A percentile compares a stretch with the other conserved stretches of the same genome.
Evolutionary conservation across 78 protist species (phyloP).

Genomic region (Dictyostelium intermedium): DNA sequence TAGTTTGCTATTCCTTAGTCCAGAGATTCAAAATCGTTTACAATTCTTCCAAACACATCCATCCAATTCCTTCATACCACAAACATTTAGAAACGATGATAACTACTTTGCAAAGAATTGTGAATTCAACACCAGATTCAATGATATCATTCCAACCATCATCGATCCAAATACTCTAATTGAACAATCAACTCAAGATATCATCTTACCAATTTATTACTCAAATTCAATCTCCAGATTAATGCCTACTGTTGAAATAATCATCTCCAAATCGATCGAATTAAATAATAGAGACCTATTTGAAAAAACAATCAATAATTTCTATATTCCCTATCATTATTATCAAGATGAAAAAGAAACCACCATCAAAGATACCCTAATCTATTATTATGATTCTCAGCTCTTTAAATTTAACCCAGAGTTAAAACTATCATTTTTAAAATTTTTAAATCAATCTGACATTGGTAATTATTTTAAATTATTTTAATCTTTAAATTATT

Average conservation of each 20-base stretch:
- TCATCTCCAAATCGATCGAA: background rate
- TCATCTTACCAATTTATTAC: background rate
- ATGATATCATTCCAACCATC: background rate
- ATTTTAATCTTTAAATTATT: background rate
- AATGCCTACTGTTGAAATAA: background rate
- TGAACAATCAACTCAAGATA: background rate
- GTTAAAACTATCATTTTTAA: background rate
- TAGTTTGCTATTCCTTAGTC: background rate
- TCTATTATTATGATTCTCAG: slow-evolving; percentile 14
- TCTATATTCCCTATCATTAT: background rate
- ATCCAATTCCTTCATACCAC: background rate
- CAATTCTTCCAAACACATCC: background rate
- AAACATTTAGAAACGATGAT: background rate
- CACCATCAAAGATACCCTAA: background rate
- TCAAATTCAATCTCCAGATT: slow-evolving; percentile 1
- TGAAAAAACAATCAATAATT: background rate
- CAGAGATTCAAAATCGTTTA: background rate
- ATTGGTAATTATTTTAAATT: background rate
- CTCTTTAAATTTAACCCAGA: background rate
- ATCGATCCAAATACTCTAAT: background rate
- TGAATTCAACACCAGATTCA: background rate
- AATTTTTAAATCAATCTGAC: background rate
- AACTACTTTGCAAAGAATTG: slow-evolving; percentile 5
- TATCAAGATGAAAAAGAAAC: slow-evolving; percentile 19
- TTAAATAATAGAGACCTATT: background rate